These are phyloP conservation scores for Naganishia antarctica DNA, from an alignment of 768 basidiomycete species.

Conservation along the genomic window DNA sequence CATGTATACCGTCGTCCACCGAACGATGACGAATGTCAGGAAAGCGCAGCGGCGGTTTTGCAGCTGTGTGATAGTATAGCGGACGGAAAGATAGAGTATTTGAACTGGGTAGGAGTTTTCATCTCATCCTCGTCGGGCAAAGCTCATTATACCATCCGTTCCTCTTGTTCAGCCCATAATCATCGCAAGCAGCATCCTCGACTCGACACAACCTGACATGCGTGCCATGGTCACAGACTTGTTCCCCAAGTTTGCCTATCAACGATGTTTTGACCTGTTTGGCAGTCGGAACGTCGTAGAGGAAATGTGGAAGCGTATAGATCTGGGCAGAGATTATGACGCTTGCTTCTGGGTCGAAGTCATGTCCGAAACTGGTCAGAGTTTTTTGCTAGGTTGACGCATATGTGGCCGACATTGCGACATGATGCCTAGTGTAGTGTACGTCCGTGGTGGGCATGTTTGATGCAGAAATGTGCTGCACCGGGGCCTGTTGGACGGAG, in stretches of 20 bases:
- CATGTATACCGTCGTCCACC: neutral
- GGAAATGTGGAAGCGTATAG: conserved; percentile 14
- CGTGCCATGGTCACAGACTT: neutral
- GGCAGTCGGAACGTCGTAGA: neutral
- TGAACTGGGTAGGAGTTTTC: neutral
- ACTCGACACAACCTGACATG: neutral
- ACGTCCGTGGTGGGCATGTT: too few relatives aligned
- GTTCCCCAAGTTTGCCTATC: conserved; percentile 8
- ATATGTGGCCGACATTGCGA: too few relatives aligned
- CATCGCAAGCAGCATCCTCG: conserved; percentile 13
- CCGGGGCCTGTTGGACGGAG: too few relatives aligned
- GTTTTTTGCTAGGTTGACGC: conserved; percentile 7
- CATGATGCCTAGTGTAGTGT: too few relatives aligned
- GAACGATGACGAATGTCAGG: conserved; percentile 12
- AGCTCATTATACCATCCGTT: neutral
- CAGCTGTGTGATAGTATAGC: neutral
- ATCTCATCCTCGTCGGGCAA: neutral
- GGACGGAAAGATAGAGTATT: conserved; percentile 7
- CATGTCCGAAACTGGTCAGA: conserved; percentile 5
- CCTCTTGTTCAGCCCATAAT: neutral
- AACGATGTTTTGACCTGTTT: conserved; percentile 6
- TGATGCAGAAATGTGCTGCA: too few relatives aligned
- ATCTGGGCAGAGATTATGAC: conserved; percentile 10
- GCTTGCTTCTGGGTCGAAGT: conserved; percentile 20
- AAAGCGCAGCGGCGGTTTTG: neutral